A percentile compares a stretch with the other conserved stretches of the same genome.
Conservation (phyloP, 768 basidiomycete species). For the Kwoniella dejecticola region DNA sequence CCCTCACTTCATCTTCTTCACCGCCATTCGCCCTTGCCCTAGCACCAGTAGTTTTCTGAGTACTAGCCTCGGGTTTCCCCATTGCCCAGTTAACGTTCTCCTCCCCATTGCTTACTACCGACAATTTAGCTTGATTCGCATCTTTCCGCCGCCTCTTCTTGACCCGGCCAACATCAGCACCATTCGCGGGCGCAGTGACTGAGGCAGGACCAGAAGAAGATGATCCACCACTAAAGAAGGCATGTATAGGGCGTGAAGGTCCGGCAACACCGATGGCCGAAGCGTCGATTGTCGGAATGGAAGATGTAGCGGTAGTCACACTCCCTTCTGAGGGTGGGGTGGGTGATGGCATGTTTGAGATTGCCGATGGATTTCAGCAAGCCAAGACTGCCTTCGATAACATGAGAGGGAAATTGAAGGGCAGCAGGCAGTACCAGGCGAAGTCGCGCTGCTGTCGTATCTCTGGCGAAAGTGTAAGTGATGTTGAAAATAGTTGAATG, state of each 20-base stretch:
- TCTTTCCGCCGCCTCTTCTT: slow-evolving; percentile 15
- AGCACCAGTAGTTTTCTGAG: not conserved
- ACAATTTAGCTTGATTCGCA: slow-evolving; percentile 1
- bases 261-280: not conserved
- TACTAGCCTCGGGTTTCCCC: not conserved
- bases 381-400: no score
- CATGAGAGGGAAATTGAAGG: no score
- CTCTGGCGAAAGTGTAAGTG: no score
- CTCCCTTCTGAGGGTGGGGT: not conserved
- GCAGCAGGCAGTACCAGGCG: not conserved
- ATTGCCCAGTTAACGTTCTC: slow-evolving; percentile 17
- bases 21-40: slow-evolving; percentile 14
- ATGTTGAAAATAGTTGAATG: not conserved
- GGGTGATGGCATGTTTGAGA: not conserved
- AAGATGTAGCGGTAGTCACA: not conserved
- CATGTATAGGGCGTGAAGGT: slow-evolving; percentile 2
- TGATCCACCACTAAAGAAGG: slow-evolving; percentile 11
- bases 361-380: not conserved
- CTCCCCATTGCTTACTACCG: not conserved
- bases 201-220: not conserved
- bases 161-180: no score
- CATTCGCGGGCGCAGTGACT: not conserved
- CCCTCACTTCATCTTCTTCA: slow-evolving; percentile 38
- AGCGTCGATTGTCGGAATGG: not conserved
- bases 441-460: not conserved